phyloP scores from a whole-genome alignment of 345 rosid genomes.

The Populus alba region DNA sequence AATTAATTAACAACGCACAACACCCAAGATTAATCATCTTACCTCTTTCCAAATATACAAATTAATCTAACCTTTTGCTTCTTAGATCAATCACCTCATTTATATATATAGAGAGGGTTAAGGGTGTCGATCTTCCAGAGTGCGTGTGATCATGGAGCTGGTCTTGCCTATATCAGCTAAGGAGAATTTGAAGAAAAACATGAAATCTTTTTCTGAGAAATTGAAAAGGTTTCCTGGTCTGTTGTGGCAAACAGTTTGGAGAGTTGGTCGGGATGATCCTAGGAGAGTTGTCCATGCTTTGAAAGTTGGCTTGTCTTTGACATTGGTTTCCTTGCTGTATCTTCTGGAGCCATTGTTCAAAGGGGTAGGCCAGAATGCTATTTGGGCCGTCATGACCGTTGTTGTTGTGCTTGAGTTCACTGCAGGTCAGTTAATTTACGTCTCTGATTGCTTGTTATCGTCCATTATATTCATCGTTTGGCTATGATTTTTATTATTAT shows the following conservation, averaged over 20 bases:
- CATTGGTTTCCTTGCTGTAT: slow-evolving; percentile 66
- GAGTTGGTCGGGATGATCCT: slow-evolving; percentile 68
- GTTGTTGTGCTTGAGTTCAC: slow-evolving; percentile 83
- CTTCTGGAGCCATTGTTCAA: slow-evolving; percentile 62
- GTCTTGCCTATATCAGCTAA: slow-evolving; percentile 3
- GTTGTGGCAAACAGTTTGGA: slow-evolving; percentile 36
- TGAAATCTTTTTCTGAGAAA: slow-evolving; percentile 25
- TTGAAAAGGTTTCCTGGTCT: slow-evolving; percentile 31
- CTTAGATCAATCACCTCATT: not conserved
- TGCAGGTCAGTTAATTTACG: slow-evolving; percentile 37
- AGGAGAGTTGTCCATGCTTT: slow-evolving; percentile 65
- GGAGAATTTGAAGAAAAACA: slow-evolving; percentile 27
- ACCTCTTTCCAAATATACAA: not conserved
- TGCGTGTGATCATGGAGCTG: slow-evolving; percentile 3
- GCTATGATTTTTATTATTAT: not conserved
- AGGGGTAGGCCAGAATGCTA: slow-evolving; percentile 56
- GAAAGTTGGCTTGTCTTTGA: slow-evolving; percentile 72
- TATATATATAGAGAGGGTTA: not conserved
- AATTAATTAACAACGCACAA: not conserved
- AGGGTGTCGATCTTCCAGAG: not conserved
- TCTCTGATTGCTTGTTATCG: not conserved
- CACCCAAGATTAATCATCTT: not conserved
- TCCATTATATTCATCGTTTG: not conserved
- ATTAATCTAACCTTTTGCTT: not conserved
- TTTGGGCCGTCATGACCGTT: slow-evolving; percentile 87